Conservation (phyloP, 1,284 basidiomycete species). For the Flammula alnicola region DNA sequence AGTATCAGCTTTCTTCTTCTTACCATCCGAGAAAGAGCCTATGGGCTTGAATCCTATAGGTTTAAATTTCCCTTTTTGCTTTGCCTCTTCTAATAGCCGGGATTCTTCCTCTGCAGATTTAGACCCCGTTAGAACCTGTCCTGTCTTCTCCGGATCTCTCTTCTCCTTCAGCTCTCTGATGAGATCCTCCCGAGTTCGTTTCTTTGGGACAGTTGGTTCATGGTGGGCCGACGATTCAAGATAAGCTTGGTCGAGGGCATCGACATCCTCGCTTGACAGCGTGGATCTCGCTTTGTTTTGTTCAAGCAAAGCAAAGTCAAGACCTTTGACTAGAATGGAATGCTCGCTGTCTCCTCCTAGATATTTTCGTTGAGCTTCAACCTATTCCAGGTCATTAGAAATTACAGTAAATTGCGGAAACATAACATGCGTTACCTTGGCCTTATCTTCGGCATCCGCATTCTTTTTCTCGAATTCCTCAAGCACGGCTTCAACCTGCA, state of each 20-base stretch:
- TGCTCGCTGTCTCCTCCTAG: constrained; percentile 89
- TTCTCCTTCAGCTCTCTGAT: constrained; percentile 74
- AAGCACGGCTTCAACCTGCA: constrained; percentile 80
- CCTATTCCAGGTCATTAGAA: constrained; percentile 5
- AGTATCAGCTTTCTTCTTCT: constrained; percentile 61
- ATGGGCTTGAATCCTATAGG: constrained; percentile 80
- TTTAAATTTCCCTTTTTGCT: constrained; percentile 73
- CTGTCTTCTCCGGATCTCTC: constrained; percentile 34
- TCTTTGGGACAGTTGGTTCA: constrained; percentile 46
- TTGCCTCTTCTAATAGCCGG: constrained; percentile 51
- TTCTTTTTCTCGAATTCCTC: constrained; percentile 78
- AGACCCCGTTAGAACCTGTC: constrained; percentile 17
- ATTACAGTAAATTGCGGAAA: constrained; percentile 29
- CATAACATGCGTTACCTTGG: constrained; percentile 48
- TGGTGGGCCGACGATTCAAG: constrained; percentile 38
- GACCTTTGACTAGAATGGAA: constrained; percentile 87
- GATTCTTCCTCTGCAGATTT: constrained; percentile 34
- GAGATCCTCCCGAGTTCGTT: constrained; percentile 76
- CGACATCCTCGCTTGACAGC: constrained; percentile 63
- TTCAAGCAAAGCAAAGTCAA: constrained; percentile 86
- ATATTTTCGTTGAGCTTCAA: constrained; percentile 80
- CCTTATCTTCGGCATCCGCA: constrained; percentile 56
- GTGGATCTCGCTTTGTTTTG: constrained; percentile 75
- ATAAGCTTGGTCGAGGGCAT: constrained; percentile 79
- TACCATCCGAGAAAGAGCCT: constrained; percentile 48